A percentile compares a stretch with the other conserved stretches of the same genome.
Evolutionary conservation across 2,329 filamentous ascomycete genomes (phyloP).

Genomic region (Beauveria medogensis): DNA sequence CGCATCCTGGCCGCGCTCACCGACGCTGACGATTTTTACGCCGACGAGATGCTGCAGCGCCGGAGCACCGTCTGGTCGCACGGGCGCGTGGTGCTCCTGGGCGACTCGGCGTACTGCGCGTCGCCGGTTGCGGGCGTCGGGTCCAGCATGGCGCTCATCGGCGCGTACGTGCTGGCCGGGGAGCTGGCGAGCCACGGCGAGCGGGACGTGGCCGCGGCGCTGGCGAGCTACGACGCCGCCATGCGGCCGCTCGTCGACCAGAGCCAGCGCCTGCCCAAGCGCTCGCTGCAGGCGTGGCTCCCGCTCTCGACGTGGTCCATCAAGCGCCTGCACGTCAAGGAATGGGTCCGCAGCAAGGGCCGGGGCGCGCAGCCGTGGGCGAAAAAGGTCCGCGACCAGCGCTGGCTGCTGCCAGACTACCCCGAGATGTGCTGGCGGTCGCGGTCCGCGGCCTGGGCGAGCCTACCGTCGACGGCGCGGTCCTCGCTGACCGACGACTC

Average conservation of each 20-base stretch:
- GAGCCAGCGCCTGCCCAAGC: not conserved
- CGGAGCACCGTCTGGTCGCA: not conserved
- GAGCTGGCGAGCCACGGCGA: not conserved
- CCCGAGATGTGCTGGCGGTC: constrained; percentile 14
- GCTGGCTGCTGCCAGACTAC: constrained; percentile 8
- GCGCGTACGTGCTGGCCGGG: constrained; percentile 10
- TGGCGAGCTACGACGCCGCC: not conserved
- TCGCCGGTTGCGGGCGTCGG: constrained; percentile 8
- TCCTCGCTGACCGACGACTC: not conserved
- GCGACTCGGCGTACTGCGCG: constrained; percentile 9
- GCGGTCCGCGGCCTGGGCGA: not conserved
- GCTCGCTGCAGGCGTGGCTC: constrained; percentile 2
- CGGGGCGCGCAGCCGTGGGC: constrained; percentile 2
- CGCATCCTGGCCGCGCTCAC: constrained; percentile 1
- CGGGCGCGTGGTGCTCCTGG: constrained; percentile 6
- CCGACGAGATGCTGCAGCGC: constrained; percentile 9
- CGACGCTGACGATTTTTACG: constrained; percentile 10
- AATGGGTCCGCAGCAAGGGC: constrained; percentile 2
- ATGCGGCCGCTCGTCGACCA: not conserved
- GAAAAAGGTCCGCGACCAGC: not conserved
- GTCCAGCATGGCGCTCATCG: constrained; percentile 9
- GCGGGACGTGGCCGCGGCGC: not conserved
- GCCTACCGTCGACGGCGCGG: constrained; percentile 1
- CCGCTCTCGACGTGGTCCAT: constrained; percentile 6
- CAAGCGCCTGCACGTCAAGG: constrained; percentile 4